phyloP scores from a whole-genome alignment of 306 rosid genomes.

The Rosa chinensis region DNA sequence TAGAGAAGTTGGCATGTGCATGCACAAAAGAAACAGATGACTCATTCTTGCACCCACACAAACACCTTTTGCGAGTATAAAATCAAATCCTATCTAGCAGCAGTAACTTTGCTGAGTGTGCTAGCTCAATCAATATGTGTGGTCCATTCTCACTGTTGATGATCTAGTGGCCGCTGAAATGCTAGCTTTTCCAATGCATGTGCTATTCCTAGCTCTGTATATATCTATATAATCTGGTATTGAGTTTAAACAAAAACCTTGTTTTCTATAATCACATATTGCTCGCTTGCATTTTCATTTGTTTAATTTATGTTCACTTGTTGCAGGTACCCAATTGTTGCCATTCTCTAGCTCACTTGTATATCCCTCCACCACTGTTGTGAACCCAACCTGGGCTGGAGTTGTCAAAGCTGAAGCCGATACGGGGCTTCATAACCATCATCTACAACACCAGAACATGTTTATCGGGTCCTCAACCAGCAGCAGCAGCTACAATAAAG shows the following conservation, averaged over 20 bases:
- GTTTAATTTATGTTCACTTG: neutral
- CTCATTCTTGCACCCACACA: conserved; percentile 10
- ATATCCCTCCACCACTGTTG: conserved; percentile 48
- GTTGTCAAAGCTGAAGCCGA: conserved; percentile 46
- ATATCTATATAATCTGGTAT: neutral
- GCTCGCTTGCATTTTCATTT: neutral
- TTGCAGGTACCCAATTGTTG: conserved; percentile 67
- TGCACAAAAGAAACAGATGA: neutral
- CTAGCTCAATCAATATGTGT: conserved; percentile 16
- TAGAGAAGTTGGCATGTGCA: conserved; percentile 2
- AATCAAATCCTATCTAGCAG: neutral
- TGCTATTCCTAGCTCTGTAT: neutral
- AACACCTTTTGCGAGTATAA: neutral
- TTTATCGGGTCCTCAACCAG: conserved; percentile 48
- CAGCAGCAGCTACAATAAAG: conserved; percentile 38
- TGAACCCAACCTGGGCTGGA: conserved; percentile 59
- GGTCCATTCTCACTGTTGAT: conserved; percentile 17
- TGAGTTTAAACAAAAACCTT: neutral
- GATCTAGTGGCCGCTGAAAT: conserved; percentile 18
- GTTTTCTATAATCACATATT: neutral
- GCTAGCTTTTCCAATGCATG: neutral
- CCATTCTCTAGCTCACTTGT: conserved; percentile 63
- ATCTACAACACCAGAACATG: conserved; percentile 47
- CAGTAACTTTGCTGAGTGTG: conserved; percentile 11
- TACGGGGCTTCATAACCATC: conserved; percentile 44